A percentile compares a stretch with the other conserved stretches of the same genome.
Evolutionary conservation across 352 stramenopile species (phyloP).

Genomic region (Pythium monospermum): DNA sequence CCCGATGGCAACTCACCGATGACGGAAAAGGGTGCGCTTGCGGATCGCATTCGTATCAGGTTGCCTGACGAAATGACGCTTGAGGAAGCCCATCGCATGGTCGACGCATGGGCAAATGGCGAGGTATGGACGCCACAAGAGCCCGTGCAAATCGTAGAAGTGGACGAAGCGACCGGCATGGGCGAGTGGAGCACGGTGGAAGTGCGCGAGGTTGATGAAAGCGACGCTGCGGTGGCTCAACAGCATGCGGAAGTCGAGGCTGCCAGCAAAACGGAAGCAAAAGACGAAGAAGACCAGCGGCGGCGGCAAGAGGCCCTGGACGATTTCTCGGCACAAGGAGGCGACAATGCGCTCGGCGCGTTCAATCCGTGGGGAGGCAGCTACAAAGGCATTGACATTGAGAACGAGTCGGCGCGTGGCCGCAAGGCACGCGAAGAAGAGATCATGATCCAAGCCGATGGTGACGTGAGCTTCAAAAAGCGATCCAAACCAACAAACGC

Average conservation of each 20-base stretch:
- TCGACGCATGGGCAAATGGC: conserved; percentile 35
- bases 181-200: conserved; percentile 77
- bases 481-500: conserved; percentile 21
- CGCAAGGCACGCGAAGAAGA: conserved; percentile 39
- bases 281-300: conserved; percentile 43
- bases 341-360: conserved; percentile 68
- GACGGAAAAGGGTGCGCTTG: conserved; percentile 44
- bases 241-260: conserved; percentile 40
- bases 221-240: conserved; percentile 49
- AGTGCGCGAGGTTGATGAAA: conserved; percentile 73
- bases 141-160: conserved; percentile 31
- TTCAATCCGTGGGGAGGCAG: conserved; percentile 81
- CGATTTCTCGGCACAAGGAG: conserved; percentile 56
- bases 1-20: conserved; percentile 29
- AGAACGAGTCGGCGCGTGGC: conserved; percentile 23
- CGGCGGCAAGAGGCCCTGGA: conserved; percentile 53
- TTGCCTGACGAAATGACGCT: conserved; percentile 59
- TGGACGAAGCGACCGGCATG: conserved; percentile 70
- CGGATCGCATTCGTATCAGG: conserved; percentile 63
- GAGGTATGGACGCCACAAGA: too few species aligned
- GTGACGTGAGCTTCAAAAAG: conserved; percentile 74
- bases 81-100: conserved; percentile 58
- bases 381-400: conserved; percentile 78
- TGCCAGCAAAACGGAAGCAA: conserved; percentile 30
- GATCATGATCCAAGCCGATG: conserved; percentile 43